Base-by-base conservation (phyloP, 2,329 filamentous ascomycete species). In the Scytalidium lignicola region DNA sequence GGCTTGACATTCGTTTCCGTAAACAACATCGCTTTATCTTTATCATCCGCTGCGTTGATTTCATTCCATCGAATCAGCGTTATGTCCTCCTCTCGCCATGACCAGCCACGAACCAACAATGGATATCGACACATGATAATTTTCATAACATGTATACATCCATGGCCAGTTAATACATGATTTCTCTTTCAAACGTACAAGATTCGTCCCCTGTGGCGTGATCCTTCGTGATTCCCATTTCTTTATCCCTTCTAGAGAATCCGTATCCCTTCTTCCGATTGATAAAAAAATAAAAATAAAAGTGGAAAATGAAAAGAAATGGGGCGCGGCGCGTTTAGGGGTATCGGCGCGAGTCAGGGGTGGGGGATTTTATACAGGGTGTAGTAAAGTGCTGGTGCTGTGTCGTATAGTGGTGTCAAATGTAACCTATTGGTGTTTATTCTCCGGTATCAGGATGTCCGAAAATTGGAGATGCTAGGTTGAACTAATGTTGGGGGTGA, bases 281-380 rank as follows among this genome's bases (percentile, higher is more conserved):
- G 32, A 13, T 26, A 17, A 37, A 37, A 13, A 37, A 13, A 28
- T 28, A 28, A 37, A 9, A 37, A n/a, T 37, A 37, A 37, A 37
- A 26, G 5, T 21, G 29, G 41, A 32, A 46, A 21, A 44, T 28
- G n/a, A 44, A 44, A 21, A 40, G 28, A n/a, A 39, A 49, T 19
- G 29, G 17, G 26, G 17, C 12, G 32, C 39, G 42, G 26, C 22
- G 46, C 20, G 20, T 21, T 32, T 26, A 40, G 37, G 48, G 39
- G 47, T 44, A 46, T 50, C 45, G 43, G 40, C 43, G 43, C 43
- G 48, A 45, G 15, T 45, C 32, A 37, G 20, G 29, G 32, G 39
- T n/a, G 20, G 39, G 48, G 22, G 22, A n/a, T n/a, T 46, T 50
- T 46, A 40, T 50, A 50, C 48, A 50, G 29, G 39, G 48, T 46